Evolutionary conservation across 1,284 basidiomycete genomes (phyloP).

Genomic region (Cystobasidium pallidum): DNA sequence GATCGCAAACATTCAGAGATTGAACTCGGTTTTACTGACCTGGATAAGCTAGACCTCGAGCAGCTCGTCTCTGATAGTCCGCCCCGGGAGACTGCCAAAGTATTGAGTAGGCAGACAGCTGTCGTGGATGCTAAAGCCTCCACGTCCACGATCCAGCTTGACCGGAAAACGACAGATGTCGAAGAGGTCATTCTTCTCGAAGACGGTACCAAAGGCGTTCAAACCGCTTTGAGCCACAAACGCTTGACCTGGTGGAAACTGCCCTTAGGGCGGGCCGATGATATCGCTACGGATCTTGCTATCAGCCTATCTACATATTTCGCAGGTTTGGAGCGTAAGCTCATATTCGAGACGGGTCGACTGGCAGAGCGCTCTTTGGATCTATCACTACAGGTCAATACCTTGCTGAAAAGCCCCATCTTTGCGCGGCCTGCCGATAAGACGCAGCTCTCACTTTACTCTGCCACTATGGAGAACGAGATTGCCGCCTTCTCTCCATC

Average conservation of each 20-base stretch:
- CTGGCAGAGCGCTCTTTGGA: conserved; percentile 33
- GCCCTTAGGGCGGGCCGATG: conserved; percentile 43
- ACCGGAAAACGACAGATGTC: background rate
- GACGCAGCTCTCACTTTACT: conserved; percentile 19
- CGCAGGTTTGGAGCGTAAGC: conserved; percentile 37
- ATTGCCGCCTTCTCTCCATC: conserved; percentile 22
- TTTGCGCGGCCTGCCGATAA: background rate
- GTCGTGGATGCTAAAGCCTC: conserved; percentile 1
- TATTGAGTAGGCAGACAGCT: background rate
- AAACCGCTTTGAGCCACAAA: conserved; percentile 26
- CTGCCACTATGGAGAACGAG: conserved; percentile 37
- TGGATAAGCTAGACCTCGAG: conserved; percentile 37
- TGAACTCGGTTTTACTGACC: conserved; percentile 41
- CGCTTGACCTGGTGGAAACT: conserved; percentile 44
- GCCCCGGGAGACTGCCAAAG: background rate
- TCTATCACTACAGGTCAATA: conserved; percentile 25
- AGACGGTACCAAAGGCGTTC: conserved; percentile 27
- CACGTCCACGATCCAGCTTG: no score
- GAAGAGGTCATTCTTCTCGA: conserved; percentile 28
- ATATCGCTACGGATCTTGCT: conserved; percentile 34
- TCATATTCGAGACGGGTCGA: conserved; percentile 44
- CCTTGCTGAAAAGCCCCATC: conserved; percentile 12
- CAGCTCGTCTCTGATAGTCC: conserved; percentile 28
- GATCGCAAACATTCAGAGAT: conserved; percentile 40
- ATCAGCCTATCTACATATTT: conserved; percentile 30